These are phyloP conservation scores for Hymenoscyphus scutula DNA, from an alignment of 2,329 filamentous ascomycete genomes.

Conservation along the genomic window DNA sequence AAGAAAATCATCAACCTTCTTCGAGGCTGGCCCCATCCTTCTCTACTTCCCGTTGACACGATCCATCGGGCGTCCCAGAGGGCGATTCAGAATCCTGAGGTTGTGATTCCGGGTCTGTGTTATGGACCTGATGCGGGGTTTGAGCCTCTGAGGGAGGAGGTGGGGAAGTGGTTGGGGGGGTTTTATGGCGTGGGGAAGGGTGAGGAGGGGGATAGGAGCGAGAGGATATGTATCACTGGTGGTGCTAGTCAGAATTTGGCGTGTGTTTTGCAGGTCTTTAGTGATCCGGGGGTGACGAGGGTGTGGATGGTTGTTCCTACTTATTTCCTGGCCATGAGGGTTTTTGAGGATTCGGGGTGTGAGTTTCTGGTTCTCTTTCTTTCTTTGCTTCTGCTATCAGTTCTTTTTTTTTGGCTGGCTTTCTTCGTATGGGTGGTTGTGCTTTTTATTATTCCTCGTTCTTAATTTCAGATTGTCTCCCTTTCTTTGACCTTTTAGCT, in stretches of 20 bases:
- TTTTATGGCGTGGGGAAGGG: conserved; percentile 43
- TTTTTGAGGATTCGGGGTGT: conserved; percentile 77
- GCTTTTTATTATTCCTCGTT: too few species aligned
- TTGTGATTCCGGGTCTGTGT: conserved; percentile 63
- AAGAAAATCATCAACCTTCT: conserved; percentile 57
- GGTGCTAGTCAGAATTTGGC: conserved; percentile 83
- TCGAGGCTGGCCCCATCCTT: conserved; percentile 62
- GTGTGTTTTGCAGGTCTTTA: conserved; percentile 73
- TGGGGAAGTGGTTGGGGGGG: conserved; percentile 71
- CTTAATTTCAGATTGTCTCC: too few species aligned
- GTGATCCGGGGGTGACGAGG: conserved; percentile 73
- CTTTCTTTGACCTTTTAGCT: too few species aligned
- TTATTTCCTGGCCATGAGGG: conserved; percentile 81
- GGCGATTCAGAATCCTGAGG: conserved; percentile 57
- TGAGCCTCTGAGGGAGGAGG: conserved; percentile 61
- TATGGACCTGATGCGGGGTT: conserved; percentile 81
- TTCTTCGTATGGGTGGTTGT: too few species aligned
- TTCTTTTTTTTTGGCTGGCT: too few species aligned
- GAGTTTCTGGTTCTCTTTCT: conserved; percentile 5
- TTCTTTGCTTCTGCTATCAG: not conserved
- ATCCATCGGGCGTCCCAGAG: conserved; percentile 45
- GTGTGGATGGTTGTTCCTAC: conserved; percentile 81
- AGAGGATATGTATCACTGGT: conserved; percentile 76
- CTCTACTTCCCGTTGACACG: conserved; percentile 37
- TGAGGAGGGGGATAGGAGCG: conserved; percentile 63